Conservation (phyloP, 176 grass and related monocot genomes). For the Coix lacrymajobi region DNA sequence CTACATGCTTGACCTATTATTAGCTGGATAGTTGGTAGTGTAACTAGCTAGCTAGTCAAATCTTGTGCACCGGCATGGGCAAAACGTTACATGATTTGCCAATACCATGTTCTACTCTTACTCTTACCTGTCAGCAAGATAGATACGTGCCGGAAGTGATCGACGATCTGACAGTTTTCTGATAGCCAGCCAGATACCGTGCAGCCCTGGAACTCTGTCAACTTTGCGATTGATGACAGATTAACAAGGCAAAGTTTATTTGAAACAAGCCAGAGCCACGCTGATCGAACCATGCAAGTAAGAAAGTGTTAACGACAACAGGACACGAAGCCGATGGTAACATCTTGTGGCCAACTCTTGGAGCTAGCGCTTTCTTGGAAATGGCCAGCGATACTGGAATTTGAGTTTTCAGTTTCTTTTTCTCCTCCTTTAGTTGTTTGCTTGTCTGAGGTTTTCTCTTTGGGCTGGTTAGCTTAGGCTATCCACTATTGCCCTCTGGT, state of each 20-base stretch:
- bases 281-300: neutral
- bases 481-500: too few relatives aligned
- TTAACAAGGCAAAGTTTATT: neutral
- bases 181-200: neutral
- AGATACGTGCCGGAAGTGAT: neutral
- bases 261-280: neutral
- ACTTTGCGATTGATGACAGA: neutral
- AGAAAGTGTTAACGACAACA: neutral
- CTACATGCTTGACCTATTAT: neutral
- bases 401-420: too few relatives aligned
- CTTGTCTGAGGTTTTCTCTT: too few relatives aligned
- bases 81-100: neutral
- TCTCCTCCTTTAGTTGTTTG: too few relatives aligned
- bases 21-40: neutral
- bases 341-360: neutral
- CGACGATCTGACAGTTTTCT: neutral
- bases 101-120: neutral
- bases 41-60: neutral
- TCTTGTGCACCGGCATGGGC: neutral
- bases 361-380: constrained; percentile 32
- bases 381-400: too few relatives aligned
- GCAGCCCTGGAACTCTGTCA: neutral
- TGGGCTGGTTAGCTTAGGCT: too few relatives aligned
- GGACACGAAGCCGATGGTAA: neutral
- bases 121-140: neutral